Base-by-base conservation (phyloP, 345 rosid genomes). In the Sonneratia caseolaris region DNA sequence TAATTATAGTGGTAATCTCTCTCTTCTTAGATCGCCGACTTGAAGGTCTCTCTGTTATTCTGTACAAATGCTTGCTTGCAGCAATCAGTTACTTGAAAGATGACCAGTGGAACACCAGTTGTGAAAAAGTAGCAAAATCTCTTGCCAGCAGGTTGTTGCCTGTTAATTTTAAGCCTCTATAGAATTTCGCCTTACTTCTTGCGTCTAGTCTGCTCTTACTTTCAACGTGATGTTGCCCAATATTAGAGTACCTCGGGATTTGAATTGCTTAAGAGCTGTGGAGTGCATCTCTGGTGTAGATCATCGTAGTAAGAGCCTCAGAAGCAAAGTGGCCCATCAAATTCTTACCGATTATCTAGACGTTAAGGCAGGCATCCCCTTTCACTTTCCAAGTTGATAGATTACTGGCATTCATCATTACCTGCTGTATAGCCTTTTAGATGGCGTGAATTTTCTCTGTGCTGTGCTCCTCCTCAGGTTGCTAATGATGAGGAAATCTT, bases 81-180 rank as follows among this genome's bases (percentile, higher is more conserved):
- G 77, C 82, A 77, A 69, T 87, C 65, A 80, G 72, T 77, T 87
- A 81, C 74, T 89, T 92, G 48, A 84, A 86, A 67, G 91, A 89
- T n/a, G 82, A 79, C 71, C 93, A 92, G 78, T 95, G 99, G 99
- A 79, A 24, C 66, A 78, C 70, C 75, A 84, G 92, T 76, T 87
- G 87, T 81, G 81, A 77, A 70, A 79, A 80, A 69, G 79, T 89
- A 70, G 93, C 91, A 47, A 86, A 74, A 79, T 81, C 89, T 70
- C 76, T 92, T 76, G 87, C 96, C 78, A 72, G 75, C 77, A 90
- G 97, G 99, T 91, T 75, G 56, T 22, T 55, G 32, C 64, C 40
- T 37, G 64, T 16, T 62, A 42, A 24, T 32, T 62, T 62, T 7
- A 62, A 12, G 59, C 22, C 59, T 53, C 59, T 53, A 53, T 5